These are phyloP conservation scores for Salvia sclarea DNA, from an alignment of 305 asterid genomes.

Conservation along the genomic window DNA sequence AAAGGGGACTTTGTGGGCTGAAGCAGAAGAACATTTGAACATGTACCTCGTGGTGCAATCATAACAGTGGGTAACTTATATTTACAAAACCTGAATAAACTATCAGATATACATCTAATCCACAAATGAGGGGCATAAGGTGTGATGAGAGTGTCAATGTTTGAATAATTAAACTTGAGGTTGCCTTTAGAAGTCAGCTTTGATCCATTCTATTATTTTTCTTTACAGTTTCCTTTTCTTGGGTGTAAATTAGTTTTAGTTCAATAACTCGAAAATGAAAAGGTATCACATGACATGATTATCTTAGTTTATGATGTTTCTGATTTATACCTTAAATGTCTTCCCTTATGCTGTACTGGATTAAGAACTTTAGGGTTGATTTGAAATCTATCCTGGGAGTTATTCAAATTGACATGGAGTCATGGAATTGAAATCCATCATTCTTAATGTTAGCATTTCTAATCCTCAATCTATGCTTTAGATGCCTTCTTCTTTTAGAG, in stretches of 20 bases:
- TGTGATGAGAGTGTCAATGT: no score
- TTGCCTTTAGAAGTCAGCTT: no score
- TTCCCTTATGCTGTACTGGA: neutral
- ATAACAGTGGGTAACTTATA: neutral
- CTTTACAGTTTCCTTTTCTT: slow-evolving; percentile 4
- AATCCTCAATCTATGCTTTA: neutral
- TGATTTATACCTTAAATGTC: neutral
- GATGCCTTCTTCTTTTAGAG: neutral
- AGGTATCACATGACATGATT: neutral
- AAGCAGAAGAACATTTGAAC: neutral
- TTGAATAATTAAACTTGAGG: neutral
- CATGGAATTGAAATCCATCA: neutral
- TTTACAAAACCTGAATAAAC: neutral
- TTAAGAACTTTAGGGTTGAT: neutral
- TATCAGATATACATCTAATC: neutral
- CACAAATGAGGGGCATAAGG: neutral
- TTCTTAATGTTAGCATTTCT: neutral
- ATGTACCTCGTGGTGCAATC: neutral
- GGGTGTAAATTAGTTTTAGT: neutral
- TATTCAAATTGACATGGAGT: neutral
- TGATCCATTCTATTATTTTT: slow-evolving; percentile 5
- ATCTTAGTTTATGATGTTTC: neutral
- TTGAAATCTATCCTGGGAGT: neutral
- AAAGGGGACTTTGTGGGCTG: neutral
- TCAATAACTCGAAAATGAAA: neutral